These are phyloP conservation scores for Didymella glomerata DNA, from an alignment of 2,329 filamentous ascomycete species.

Conservation along the genomic window DNA sequence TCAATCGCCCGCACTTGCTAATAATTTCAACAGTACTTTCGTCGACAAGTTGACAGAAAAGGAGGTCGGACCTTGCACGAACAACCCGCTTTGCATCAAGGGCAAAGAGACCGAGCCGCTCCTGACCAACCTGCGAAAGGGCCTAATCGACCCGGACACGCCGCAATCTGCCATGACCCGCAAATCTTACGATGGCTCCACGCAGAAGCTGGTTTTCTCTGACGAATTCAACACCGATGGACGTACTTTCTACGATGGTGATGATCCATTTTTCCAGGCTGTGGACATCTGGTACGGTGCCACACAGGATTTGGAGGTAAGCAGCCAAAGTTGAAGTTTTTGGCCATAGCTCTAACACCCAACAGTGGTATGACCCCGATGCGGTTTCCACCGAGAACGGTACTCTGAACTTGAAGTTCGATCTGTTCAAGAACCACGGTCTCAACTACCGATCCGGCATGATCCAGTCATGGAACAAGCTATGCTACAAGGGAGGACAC, in stretches of 20 bases:
- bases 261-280: slow-evolving; percentile 73
- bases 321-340: slow-evolving; percentile 14
- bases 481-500: slow-evolving; percentile 76
- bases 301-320: slow-evolving; percentile 71
- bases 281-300: slow-evolving; percentile 78
- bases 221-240: slow-evolving; percentile 75
- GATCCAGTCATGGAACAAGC: slow-evolving; percentile 77
- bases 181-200: slow-evolving; percentile 66
- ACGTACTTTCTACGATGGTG: slow-evolving; percentile 74
- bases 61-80: slow-evolving; percentile 49
- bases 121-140: slow-evolving; percentile 67
- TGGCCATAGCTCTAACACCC: slow-evolving; percentile 18
- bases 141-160: slow-evolving; percentile 73
- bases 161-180: slow-evolving; percentile 65
- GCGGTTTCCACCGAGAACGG: slow-evolving; percentile 70
- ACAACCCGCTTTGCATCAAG: slow-evolving; percentile 60
- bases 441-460: slow-evolving; percentile 76
- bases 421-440: slow-evolving; percentile 70
- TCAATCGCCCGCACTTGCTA: slow-evolving; percentile 12
- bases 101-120: slow-evolving; percentile 59
- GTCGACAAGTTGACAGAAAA: slow-evolving; percentile 56
- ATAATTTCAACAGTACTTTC: slow-evolving; percentile 62
- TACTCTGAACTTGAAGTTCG: slow-evolving; percentile 70
- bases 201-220: slow-evolving; percentile 72
- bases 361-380: slow-evolving; percentile 74